These are phyloP conservation scores for Caryocar brasiliense DNA, from an alignment of 441 rosid genomes.

Conservation along the genomic window DNA sequence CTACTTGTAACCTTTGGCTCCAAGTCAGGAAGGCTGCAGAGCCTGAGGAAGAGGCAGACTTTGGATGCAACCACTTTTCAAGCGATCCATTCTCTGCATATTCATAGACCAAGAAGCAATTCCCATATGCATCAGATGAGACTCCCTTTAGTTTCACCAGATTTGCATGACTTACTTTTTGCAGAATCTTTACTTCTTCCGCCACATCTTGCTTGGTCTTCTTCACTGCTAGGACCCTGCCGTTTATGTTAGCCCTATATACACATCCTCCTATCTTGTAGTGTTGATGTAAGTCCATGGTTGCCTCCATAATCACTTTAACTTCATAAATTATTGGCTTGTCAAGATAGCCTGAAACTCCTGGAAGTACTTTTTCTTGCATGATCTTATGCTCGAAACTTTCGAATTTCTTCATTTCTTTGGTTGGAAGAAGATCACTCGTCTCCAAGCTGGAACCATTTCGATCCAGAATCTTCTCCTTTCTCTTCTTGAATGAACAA, in stretches of 20 bases:
- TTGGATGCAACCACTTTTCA: constrained; percentile 37
- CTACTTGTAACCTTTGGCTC: constrained; percentile 41
- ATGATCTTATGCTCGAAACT: constrained; percentile 24
- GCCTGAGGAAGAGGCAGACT: constrained; percentile 21
- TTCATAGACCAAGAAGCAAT: constrained; percentile 48
- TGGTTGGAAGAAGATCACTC: constrained; percentile 27
- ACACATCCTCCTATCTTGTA: constrained; percentile 40
- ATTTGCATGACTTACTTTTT: constrained; percentile 51
- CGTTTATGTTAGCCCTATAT: constrained; percentile 35
- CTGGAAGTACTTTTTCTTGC: constrained; percentile 37
- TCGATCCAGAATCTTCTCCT: constrained; percentile 17
- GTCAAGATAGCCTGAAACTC: constrained; percentile 42
- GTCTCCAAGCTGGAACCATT: constrained; percentile 26
- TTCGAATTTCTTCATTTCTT: constrained; percentile 8
- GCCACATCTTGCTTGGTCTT: constrained; percentile 27
- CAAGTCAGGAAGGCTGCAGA: constrained; percentile 30
- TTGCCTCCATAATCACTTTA: constrained; percentile 35
- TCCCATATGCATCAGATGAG: constrained; percentile 26
- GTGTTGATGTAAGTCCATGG: constrained; percentile 30
- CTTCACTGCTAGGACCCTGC: constrained; percentile 40
- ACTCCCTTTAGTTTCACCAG: constrained; percentile 48
- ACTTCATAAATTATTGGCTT: constrained; percentile 33
- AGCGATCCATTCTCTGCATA: constrained; percentile 53
- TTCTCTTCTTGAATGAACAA: constrained; percentile 7
- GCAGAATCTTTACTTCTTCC: constrained; percentile 41